A percentile compares a stretch with the other conserved stretches of the same genome.
phyloP scores from a whole-genome alignment of 768 basidiomycete species.

The Tephrocybe sp. region DNA sequence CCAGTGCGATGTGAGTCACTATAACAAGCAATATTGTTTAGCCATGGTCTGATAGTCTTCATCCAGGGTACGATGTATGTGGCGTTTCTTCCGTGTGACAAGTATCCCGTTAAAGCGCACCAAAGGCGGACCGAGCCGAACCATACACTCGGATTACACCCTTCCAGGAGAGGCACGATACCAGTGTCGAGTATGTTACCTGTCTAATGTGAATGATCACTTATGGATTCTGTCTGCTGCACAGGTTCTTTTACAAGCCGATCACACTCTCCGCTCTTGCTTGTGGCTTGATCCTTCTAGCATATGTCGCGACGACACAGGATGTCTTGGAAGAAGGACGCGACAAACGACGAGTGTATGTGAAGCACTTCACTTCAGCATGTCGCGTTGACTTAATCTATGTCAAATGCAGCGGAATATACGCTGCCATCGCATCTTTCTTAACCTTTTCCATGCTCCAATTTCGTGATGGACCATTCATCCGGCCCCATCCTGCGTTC shows the following conservation, averaged over 20 bases:
- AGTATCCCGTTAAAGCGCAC: constrained; percentile 19
- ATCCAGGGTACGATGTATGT: constrained; percentile 89
- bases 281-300: constrained; percentile 62
- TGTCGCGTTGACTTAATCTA: constrained; percentile 7
- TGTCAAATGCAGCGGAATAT: constrained; percentile 58
- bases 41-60: constrained; percentile 16
- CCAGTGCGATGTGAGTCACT: constrained; percentile 77
- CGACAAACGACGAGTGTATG: constrained; percentile 81
- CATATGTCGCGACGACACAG: constrained; percentile 81
- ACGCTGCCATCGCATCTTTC: constrained; percentile 74
- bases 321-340: constrained; percentile 83
- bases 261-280: constrained; percentile 76
- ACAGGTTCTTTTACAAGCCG: constrained; percentile 85
- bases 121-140: constrained; percentile 80
- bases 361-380: constrained; percentile 14
- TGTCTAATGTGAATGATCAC: constrained; percentile 9
- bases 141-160: constrained; percentile 80
- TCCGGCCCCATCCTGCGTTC: constrained; percentile 86
- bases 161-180: constrained; percentile 82
- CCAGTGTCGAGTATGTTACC: constrained; percentile 71
- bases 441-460: constrained; percentile 84
- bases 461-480: constrained; percentile 87
- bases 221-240: constrained; percentile 8
- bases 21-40: background rate
- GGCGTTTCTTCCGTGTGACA: constrained; percentile 16